These are phyloP conservation scores for Populus tomentosa DNA, from an alignment of 441 rosid species.

Conservation along the genomic window DNA sequence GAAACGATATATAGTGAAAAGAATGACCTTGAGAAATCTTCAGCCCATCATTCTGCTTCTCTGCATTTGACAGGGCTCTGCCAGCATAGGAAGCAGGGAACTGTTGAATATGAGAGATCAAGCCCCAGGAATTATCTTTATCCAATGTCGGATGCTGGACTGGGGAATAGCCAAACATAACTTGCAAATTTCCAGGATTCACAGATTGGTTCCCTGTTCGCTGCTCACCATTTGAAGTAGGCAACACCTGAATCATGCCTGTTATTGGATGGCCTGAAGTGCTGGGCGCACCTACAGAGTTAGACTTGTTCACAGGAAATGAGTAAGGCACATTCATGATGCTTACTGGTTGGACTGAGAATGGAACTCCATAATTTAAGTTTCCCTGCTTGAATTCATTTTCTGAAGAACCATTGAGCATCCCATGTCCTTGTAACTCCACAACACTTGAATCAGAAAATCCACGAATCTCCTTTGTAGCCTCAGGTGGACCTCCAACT, in stretches of 20 bases:
- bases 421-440: constrained; percentile 45
- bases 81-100: constrained; percentile 48
- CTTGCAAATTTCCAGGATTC: constrained; percentile 54
- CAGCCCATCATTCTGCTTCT: too few species aligned
- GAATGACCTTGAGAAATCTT: too few species aligned
- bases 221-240: constrained; percentile 36
- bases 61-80: constrained; percentile 22
- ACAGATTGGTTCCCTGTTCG: constrained; percentile 32
- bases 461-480: constrained; percentile 44
- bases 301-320: constrained; percentile 50
- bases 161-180: constrained; percentile 71
- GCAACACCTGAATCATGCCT: constrained; percentile 39
- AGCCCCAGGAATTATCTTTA: constrained; percentile 68
- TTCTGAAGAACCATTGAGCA: constrained; percentile 38
- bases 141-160: constrained; percentile 78
- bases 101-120: constrained; percentile 49
- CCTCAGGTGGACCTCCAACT: constrained; percentile 39
- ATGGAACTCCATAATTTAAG: constrained; percentile 47
- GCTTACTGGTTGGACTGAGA: constrained; percentile 48
- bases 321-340: constrained; percentile 41
- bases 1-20: too few species aligned
- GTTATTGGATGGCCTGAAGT: constrained; percentile 42
- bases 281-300: constrained; percentile 35
- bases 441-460: constrained; percentile 36
- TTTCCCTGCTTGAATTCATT: constrained; percentile 55